phyloP scores from a whole-genome alignment of 2,329 filamentous ascomycete genomes.

The Chrysoporthe cubensis region DNA sequence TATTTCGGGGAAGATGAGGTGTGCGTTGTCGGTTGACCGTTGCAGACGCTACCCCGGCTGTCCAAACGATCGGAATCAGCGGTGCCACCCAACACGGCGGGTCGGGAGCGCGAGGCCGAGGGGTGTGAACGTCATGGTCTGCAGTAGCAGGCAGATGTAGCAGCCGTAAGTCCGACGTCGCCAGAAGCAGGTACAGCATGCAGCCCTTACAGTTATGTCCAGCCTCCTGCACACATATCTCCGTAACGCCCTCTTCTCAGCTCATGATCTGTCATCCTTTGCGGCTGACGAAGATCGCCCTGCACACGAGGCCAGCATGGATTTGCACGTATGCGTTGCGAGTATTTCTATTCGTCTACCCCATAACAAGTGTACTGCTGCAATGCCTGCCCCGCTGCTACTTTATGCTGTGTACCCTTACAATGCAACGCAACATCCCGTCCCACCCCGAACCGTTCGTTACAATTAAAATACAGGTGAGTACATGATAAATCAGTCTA shows the following conservation, averaged over 20 bases:
- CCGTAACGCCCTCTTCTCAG: background rate
- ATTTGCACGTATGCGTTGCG: background rate
- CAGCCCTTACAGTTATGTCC: background rate
- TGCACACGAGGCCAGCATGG: too few species aligned
- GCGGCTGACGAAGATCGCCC: background rate
- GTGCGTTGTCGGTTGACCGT: background rate
- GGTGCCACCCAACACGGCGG: background rate
- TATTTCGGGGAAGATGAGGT: background rate
- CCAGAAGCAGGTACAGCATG: background rate
- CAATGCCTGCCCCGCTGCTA: background rate
- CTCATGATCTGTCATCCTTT: background rate
- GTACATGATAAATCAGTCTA: conserved; percentile 19
- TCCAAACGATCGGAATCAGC: background rate
- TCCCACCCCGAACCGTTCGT: background rate
- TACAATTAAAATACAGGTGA: background rate
- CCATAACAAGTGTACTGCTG: background rate
- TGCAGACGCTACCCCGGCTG: background rate
- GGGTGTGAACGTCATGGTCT: too few species aligned
- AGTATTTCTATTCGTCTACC: background rate
- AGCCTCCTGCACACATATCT: background rate
- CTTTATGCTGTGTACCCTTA: background rate
- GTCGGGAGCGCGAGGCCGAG: too few species aligned
- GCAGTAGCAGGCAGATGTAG: too few species aligned
- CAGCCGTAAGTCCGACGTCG: too few species aligned
- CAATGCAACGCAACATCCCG: background rate